Conservation (phyloP, 768 basidiomycete species). For the Termitomyces sp. region DNA sequence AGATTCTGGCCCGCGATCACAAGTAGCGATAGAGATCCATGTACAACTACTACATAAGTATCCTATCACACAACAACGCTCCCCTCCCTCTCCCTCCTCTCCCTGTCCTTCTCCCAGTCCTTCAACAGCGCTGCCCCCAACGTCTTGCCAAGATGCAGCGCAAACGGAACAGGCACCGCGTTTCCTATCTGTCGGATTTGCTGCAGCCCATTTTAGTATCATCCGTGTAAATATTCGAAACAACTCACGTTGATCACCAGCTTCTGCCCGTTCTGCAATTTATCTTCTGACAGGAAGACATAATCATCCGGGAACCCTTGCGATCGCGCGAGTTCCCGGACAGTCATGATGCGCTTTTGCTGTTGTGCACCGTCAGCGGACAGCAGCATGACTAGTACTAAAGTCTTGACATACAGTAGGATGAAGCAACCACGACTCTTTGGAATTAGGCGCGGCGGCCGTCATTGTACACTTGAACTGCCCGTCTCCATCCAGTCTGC, state of each 20-base stretch:
- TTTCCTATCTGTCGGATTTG: conserved; percentile 79
- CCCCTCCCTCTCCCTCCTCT: conserved; percentile 35
- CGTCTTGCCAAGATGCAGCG: conserved; percentile 55
- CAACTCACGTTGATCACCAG: conserved; percentile 50
- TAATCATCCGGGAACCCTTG: conserved; percentile 80
- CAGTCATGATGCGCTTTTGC: conserved; percentile 70
- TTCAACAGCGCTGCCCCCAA: conserved; percentile 41
- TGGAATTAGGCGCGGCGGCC: conserved; percentile 44
- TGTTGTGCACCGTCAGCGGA: conserved; percentile 19
- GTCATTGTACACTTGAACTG: conserved; percentile 69
- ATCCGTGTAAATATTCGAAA: background rate
- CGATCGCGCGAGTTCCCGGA: conserved; percentile 66
- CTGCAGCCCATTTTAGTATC: conserved; percentile 29
- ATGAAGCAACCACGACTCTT: conserved; percentile 42
- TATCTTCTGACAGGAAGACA: conserved; percentile 49
- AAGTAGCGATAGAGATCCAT: no score
- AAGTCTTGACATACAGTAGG: conserved; percentile 27
- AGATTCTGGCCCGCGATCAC: conserved; percentile 56
- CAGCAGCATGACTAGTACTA: background rate
- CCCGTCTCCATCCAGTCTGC: conserved; percentile 47
- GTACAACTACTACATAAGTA: no score
- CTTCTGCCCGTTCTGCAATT: conserved; percentile 20
- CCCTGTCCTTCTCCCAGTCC: conserved; percentile 44
- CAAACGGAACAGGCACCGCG: conserved; percentile 72
- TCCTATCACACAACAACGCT: conserved; percentile 38